phyloP scores from a whole-genome alignment of 371 early-diverging fungal species.

The Dichotomocladium elegans region DNA sequence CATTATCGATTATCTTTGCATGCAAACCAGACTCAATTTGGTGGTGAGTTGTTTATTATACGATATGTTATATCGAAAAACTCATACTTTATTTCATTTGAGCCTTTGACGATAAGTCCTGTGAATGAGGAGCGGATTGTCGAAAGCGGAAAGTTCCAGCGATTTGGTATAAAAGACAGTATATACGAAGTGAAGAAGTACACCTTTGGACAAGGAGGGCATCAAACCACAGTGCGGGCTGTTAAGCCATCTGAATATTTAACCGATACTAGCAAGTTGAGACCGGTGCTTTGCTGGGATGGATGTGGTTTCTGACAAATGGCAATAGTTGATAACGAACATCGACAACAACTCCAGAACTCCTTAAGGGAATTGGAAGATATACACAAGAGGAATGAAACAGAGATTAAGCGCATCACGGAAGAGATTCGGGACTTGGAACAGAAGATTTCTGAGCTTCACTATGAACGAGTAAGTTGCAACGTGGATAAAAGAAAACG shows the following conservation, averaged over 20 bases:
- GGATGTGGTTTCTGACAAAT: not conserved
- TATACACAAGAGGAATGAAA: not conserved
- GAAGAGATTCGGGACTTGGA: not conserved
- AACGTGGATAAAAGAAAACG: not conserved
- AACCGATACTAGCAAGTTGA: slow-evolving; percentile 41
- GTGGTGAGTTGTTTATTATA: slow-evolving; percentile 55
- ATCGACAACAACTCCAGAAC: slow-evolving; percentile 10
- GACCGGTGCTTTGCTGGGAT: not conserved
- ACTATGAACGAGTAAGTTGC: not conserved
- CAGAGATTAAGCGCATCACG: slow-evolving; percentile 22
- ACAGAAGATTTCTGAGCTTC: not conserved
- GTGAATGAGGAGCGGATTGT: slow-evolving; percentile 41
- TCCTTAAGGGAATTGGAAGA: not conserved
- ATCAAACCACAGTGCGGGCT: slow-evolving; percentile 35
- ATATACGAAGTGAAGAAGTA: slow-evolving; percentile 45
- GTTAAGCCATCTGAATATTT: slow-evolving; percentile 36
- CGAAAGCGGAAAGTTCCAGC: slow-evolving; percentile 16
- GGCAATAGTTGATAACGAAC: slow-evolving; percentile 26
- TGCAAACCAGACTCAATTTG: slow-evolving; percentile 51
- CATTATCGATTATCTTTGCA: slow-evolving; percentile 65
- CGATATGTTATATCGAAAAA: too few species aligned
- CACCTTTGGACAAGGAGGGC: slow-evolving; percentile 39
- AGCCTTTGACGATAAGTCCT: slow-evolving; percentile 45
- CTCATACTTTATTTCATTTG: not conserved
- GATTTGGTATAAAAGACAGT: slow-evolving; percentile 51